A percentile compares a stretch with the other conserved stretches of the same genome.
These are phyloP conservation scores for Umbelopsis ramanniana DNA, from an alignment of 192 early-diverging fungal genomes.

Conservation along the genomic window DNA sequence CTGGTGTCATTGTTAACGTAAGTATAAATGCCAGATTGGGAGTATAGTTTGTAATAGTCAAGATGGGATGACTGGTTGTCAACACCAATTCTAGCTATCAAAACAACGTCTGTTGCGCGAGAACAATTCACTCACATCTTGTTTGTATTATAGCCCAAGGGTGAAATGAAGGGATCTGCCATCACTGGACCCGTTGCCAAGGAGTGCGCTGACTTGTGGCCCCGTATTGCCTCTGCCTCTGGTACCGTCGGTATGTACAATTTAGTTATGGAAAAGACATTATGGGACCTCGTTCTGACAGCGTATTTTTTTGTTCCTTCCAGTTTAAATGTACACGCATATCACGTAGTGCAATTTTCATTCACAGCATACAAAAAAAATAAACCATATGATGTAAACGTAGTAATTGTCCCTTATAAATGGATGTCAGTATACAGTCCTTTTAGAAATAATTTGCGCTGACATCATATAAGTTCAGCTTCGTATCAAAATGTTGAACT, in stretches of 20 bases:
- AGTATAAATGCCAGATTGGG: background rate
- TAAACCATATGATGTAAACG: conserved; percentile 7
- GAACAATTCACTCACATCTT: too few relatives aligned
- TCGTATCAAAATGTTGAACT: too few relatives aligned
- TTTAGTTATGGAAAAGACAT: background rate
- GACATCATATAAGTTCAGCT: too few relatives aligned
- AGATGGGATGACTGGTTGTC: background rate
- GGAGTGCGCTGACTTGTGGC: conserved; percentile 99
- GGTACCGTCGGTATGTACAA: conserved; percentile 71
- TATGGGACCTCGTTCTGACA: too few relatives aligned
- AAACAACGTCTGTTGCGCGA: too few relatives aligned
- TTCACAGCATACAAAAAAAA: conserved; percentile 20
- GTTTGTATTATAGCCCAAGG: conserved; percentile 30
- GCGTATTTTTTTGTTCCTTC: background rate
- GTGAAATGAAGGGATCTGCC: conserved; percentile 80
- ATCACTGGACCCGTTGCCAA: conserved; percentile 99
- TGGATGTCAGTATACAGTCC: too few relatives aligned
- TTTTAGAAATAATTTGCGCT: too few relatives aligned
- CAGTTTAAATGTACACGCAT: conserved; percentile 11
- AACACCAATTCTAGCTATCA: too few relatives aligned
- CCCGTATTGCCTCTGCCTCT: conserved; percentile 95
- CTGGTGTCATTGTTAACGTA: conserved; percentile 98
- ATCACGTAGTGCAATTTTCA: background rate
- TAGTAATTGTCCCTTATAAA: background rate
- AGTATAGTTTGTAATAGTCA: background rate